phyloP scores from a whole-genome alignment of 768 basidiomycete species.

The Ephemerocybe angulata region DNA sequence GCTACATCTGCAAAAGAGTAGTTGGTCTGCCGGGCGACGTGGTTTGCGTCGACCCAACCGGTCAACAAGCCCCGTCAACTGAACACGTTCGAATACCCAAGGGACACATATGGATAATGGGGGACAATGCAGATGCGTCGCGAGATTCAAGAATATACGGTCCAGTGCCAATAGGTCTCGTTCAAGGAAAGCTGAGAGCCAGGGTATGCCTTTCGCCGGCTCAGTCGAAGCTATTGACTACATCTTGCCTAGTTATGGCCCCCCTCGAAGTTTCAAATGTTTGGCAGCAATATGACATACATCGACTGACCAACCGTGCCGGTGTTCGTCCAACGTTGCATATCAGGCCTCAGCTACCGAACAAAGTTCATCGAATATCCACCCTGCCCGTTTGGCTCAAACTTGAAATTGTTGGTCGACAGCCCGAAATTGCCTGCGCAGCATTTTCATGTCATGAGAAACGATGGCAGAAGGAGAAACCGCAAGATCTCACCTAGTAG shows the following conservation, averaged over 20 bases:
- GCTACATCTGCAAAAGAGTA: constrained; percentile 82
- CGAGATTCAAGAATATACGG: constrained; percentile 92
- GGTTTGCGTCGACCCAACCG: constrained; percentile 85
- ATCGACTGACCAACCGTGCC: constrained; percentile 26
- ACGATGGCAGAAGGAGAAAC: not conserved
- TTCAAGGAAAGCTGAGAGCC: constrained; percentile 64
- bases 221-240: not conserved
- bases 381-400: constrained; percentile 90
- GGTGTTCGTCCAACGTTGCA: too few relatives aligned
- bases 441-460: not conserved
- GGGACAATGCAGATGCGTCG: constrained; percentile 82
- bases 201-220: constrained; percentile 44
- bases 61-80: constrained; percentile 53
- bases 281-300: constrained; percentile 39
- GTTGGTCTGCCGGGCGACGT: constrained; percentile 88
- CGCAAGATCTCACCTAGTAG: constrained; percentile 62
- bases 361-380: constrained; percentile 92
- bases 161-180: constrained; percentile 77
- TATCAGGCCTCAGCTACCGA: constrained; percentile 28
- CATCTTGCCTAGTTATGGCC: constrained; percentile 42
- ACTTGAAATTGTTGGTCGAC: constrained; percentile 96
- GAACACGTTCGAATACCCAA: constrained; percentile 78
- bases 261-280: constrained; percentile 32
- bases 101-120: constrained; percentile 87
- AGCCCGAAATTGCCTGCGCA: constrained; percentile 83